Conservation (phyloP, 2,329 filamentous ascomycete genomes). For the Zarea fungicola region DNA sequence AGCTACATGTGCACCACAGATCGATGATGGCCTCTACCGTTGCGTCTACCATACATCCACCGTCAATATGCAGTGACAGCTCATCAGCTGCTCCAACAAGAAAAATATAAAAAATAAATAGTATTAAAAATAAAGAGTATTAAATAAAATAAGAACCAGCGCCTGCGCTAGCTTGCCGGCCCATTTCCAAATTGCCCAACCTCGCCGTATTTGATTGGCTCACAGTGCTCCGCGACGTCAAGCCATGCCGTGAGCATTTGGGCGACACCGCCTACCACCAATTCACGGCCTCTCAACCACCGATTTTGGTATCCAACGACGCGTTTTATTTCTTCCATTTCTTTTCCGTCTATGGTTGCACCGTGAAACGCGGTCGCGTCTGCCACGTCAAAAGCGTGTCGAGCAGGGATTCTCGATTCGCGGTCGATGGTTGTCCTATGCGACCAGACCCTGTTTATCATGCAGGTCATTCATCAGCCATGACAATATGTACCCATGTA, state of each 20-base stretch:
- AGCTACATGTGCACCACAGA: too few relatives aligned
- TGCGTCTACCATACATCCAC: too few relatives aligned
- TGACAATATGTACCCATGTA: not conserved
- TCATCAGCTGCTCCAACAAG: not conserved
- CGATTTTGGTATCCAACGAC: not conserved
- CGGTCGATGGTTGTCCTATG: constrained; percentile 7
- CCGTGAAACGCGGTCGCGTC: constrained; percentile 8
- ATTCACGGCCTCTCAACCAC: not conserved
- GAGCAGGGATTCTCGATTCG: constrained; percentile 3
- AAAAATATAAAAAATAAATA: too few relatives aligned
- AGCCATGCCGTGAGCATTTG: constrained; percentile 1
- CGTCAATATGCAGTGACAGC: constrained; percentile 7
- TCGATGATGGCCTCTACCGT: too few relatives aligned
- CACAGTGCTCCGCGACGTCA: constrained; percentile 13
- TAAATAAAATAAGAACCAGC: too few relatives aligned
- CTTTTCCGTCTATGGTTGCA: not conserved
- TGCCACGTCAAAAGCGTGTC: constrained; percentile 8
- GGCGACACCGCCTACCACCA: not conserved
- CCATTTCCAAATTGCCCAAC: constrained; percentile 7
- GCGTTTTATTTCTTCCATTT: not conserved
- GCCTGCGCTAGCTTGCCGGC: too few relatives aligned
- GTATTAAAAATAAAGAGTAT: too few relatives aligned
- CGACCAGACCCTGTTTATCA: constrained; percentile 1
- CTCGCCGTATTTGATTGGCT: constrained; percentile 13
- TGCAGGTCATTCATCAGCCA: not conserved